Conservation (phyloP, 352 stramenopile species). For the Thalassiosira ordinaria region DNA sequence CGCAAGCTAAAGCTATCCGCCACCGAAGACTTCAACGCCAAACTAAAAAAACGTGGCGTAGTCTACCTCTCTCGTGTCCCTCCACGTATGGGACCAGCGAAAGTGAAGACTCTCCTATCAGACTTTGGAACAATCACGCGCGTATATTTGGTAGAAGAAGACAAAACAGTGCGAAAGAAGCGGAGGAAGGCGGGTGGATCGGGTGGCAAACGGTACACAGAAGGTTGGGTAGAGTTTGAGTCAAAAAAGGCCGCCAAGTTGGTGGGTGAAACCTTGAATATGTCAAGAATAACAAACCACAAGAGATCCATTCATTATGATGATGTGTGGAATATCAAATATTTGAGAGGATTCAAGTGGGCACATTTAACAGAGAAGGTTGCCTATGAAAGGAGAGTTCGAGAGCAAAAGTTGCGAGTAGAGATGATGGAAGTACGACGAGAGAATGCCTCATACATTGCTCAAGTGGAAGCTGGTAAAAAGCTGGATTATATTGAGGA, state of each 20-base stretch:
- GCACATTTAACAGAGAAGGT: slow-evolving; percentile 98
- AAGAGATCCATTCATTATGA: slow-evolving; percentile 96
- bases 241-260: slow-evolving; percentile 95
- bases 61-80: slow-evolving; percentile 96
- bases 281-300: slow-evolving; percentile 82
- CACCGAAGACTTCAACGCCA: slow-evolving; percentile 79
- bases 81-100: slow-evolving; percentile 96
- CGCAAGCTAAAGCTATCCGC: slow-evolving; percentile 70
- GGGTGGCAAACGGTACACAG: slow-evolving; percentile 90
- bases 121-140: slow-evolving; percentile 93
- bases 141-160: slow-evolving; percentile 97
- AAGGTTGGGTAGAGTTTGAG: slow-evolving; percentile 99
- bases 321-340: slow-evolving; percentile 99
- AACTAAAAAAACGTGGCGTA: slow-evolving; percentile 79
- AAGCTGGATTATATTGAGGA: slow-evolving; percentile 84
- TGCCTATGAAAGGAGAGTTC: slow-evolving; percentile 88
- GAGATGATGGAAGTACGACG: slow-evolving; percentile 86
- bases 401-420: slow-evolving; percentile 87
- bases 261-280: slow-evolving; percentile 94
- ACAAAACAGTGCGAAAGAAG: slow-evolving; percentile 91
- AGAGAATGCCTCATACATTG: slow-evolving; percentile 81
- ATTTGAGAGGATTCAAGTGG: slow-evolving; percentile 99
- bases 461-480: slow-evolving; percentile 84
- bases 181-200: slow-evolving; percentile 88
- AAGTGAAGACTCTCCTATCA: slow-evolving; percentile 91